Base-by-base conservation (phyloP, 495 filamentous ascomycete species). In the Trichocladium uniseriatum region DNA sequence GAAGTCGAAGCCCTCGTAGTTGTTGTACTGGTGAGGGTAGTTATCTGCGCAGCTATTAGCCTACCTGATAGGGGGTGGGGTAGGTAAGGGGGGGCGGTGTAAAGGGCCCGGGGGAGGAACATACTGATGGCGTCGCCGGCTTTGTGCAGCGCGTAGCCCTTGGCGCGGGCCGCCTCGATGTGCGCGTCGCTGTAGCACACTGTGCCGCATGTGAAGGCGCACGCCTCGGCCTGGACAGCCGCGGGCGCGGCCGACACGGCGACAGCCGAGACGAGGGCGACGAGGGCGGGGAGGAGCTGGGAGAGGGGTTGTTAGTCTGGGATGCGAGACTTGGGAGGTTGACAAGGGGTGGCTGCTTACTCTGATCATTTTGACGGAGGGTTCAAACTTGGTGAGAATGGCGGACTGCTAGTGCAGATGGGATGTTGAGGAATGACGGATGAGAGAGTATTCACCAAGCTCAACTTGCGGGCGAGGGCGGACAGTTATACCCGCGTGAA, bases 1-100 rank as follows among this genome's bases (percentile, higher is more conserved):
- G 67, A 89, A 88, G 46, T 64, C 66, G 63, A 88, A 86, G 34
- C 78, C 81, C 61, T 89, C 85, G 62, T 80, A 80, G 74, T 88
- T 72, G 60, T 86, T 76, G 72, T 86, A 87, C 41, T 69, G 66
- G 67, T 88, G 84, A 0, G 84, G 84, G 62, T 88, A 88, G 53
- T 64, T 56, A 61, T 74, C 69, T 49, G 24, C 24, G 3, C 8
- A 8, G 24, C 24, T 8, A 8, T 27, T 27, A n/a, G n/a, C n/a
- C n/a, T n/a, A n/a, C n/a, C n/a, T n/a, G n/a, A 48, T 55, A 15
- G 24, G 20, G 19, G 21, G 16, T 43, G 18, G 16, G 41, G 37
- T 13, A 22, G 37, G 37, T 5, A 22, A 22, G 9, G 37, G 18
- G 19, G 31, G 9, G n/a, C n/a, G n/a, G n/a, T n/a, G n/a, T n/a